Base-by-base conservation (phyloP, 441 rosid genomes). In the Brassica hybrid region DNA sequence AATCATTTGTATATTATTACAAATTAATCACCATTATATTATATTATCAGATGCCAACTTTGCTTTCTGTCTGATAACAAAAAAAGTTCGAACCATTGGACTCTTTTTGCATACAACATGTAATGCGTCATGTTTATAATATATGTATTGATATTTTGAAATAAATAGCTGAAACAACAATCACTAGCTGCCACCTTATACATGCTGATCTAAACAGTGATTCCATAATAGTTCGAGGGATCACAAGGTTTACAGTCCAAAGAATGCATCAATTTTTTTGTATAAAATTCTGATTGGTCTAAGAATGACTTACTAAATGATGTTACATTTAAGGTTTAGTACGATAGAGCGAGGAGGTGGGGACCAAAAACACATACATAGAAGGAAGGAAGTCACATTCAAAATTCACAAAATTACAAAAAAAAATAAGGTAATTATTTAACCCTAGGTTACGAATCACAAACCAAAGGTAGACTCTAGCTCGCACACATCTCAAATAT, bases 381-480 rank as follows among this genome's bases (percentile, higher is more conserved):
- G 48, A 62, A 57, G 27, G 17, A 56, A 57, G 63, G 17, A 56
- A 57, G 63, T 69, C 76, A 56, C 61, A 30, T 57, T 78, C 70
- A 71, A 65, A 69, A 67, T 54, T 73, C 70, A 73, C 67, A 67
- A 56, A 67, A 45, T 58, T 48, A 72, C 48, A 61, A 61, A 62
- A 73, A 25, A 7, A 73, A 17, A 7, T 18, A 56, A 59, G 45
- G 13, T 63, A 25, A 43, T 64, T 65, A 64, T 41, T 64, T 64
- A 74, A 69, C 72, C 79, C 79, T 74, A 74, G 23, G 25, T 74
- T 79, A 64, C 79, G 75, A 64, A 74, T 69, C 64, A 63, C 52
- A 79, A 74, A 11, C 78, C 60, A 64, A 74, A 58, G 70, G 48
- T 67, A 68, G 65, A 32, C 68, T 56, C 41, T 17, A 56, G 25